phyloP scores from a whole-genome alignment of 2,329 filamentous ascomycete species.

The Verticillium isaacii region DNA sequence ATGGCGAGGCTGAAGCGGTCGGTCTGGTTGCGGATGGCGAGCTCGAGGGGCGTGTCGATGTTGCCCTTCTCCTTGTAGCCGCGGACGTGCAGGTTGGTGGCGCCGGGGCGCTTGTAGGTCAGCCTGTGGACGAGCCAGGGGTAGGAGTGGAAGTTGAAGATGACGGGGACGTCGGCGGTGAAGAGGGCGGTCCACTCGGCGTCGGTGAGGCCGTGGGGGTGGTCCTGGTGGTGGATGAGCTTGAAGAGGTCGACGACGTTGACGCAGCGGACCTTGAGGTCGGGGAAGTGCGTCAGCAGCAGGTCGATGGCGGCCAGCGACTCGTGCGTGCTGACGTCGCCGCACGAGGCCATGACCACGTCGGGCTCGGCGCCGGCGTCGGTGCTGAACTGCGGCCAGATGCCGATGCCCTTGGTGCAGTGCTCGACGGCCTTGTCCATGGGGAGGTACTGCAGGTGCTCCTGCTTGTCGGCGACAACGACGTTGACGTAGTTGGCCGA shows the following conservation, averaged over 20 bases:
- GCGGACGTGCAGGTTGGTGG: conserved; percentile 65
- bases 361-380: conserved; percentile 66
- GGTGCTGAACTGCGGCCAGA: conserved; percentile 74
- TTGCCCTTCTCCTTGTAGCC: conserved; percentile 83
- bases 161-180: conserved; percentile 65
- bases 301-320: conserved; percentile 70
- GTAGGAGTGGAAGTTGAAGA: conserved; percentile 85
- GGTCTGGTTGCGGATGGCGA: conserved; percentile 73
- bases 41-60: conserved; percentile 74
- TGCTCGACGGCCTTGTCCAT: conserved; percentile 71
- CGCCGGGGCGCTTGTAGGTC: conserved; percentile 68
- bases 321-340: conserved; percentile 71
- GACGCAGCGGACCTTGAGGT: conserved; percentile 72
- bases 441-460: conserved; percentile 69
- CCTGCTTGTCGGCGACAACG: conserved; percentile 74
- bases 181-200: conserved; percentile 65
- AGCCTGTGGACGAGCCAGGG: conserved; percentile 75
- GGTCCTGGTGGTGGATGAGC: conserved; percentile 63
- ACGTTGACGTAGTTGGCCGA: conserved; percentile 78
- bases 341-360: conserved; percentile 70
- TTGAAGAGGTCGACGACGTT: conserved; percentile 81
- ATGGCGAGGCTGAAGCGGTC: conserved; percentile 76
- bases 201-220: conserved; percentile 68
- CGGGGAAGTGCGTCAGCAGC: conserved; percentile 64
- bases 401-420: conserved; percentile 73